phyloP scores from a whole-genome alignment of 2,329 filamentous ascomycete genomes.

The Aspergillus alliaceus region DNA sequence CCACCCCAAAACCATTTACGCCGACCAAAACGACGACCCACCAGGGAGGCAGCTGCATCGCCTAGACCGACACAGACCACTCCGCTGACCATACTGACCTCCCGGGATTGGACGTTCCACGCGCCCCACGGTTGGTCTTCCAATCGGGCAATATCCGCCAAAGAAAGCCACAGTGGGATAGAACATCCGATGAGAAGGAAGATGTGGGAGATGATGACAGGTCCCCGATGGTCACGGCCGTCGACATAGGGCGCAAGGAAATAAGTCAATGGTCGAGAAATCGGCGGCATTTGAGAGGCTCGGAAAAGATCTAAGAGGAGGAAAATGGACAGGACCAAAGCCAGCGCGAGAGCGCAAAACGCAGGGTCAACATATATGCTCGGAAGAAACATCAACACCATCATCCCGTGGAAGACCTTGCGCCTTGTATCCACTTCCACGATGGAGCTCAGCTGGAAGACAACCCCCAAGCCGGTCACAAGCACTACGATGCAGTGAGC shows the following conservation, averaged over 20 bases:
- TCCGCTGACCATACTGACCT: conserved; percentile 87
- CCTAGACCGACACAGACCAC: conserved; percentile 94
- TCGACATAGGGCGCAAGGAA: conserved; percentile 95
- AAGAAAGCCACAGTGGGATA: conserved; percentile 86
- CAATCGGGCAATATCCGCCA: conserved; percentile 66
- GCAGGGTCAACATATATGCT: conserved; percentile 82
- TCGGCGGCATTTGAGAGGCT: conserved; percentile 84
- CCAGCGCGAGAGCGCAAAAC: conserved; percentile 78
- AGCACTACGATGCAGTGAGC: conserved; percentile 74
- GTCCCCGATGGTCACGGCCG: conserved; percentile 85
- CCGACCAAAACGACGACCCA: conserved; percentile 81
- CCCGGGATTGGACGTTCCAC: conserved; percentile 73
- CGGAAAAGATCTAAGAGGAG: conserved; percentile 84
- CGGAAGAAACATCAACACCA: conserved; percentile 93
- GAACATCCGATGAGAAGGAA: conserved; percentile 94
- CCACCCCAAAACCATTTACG: conserved; percentile 96
- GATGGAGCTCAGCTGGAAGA: conserved; percentile 70
- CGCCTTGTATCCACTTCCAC: conserved; percentile 93
- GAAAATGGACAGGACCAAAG: conserved; percentile 78
- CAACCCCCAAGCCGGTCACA: conserved; percentile 67
- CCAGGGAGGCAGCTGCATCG: conserved; percentile 86
- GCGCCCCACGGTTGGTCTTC: conserved; percentile 60
- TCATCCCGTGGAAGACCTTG: conserved; percentile 98
- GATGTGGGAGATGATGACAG: conserved; percentile 93
- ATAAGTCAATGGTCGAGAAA: conserved; percentile 78